A percentile compares a stretch with the other conserved stretches of the same genome.
Evolutionary conservation across 306 rosid genomes (phyloP).

Genomic region (Albizia julibrissin): DNA sequence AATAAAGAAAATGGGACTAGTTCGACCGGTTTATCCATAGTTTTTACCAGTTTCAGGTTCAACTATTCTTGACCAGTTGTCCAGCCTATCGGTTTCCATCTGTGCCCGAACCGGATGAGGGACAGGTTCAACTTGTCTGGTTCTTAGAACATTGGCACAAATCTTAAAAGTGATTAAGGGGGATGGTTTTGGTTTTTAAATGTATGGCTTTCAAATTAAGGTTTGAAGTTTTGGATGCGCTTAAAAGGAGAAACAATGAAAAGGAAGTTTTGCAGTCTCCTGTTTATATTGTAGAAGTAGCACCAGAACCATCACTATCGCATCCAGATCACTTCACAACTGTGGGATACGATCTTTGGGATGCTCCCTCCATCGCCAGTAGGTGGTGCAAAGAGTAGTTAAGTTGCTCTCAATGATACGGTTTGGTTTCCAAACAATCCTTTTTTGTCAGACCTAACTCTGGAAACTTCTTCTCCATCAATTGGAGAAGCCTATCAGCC

Average conservation of each 20-base stretch:
- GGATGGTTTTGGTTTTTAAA: not conserved
- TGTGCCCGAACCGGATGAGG: not conserved
- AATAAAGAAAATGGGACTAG: too few relatives aligned
- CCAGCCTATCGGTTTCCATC: not conserved
- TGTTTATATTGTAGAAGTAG: constrained; percentile 61
- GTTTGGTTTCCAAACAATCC: constrained; percentile 6
- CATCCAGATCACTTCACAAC: constrained; percentile 69
- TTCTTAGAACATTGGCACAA: not conserved
- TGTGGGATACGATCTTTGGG: constrained; percentile 88
- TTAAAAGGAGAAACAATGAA: not conserved
- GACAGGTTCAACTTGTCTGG: not conserved
- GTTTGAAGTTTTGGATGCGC: not conserved
- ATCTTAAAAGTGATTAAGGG: not conserved
- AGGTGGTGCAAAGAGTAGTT: constrained; percentile 45
- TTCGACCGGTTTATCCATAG: too few relatives aligned
- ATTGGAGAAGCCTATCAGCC: not conserved
- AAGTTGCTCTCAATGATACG: constrained; percentile 31
- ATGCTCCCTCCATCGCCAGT: constrained; percentile 64
- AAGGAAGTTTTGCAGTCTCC: not conserved
- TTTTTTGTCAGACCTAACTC: not conserved
- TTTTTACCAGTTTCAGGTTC: too few relatives aligned
- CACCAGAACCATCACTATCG: constrained; percentile 92
- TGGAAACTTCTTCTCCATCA: not conserved
- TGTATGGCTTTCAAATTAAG: not conserved
- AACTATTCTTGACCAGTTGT: too few relatives aligned